These are phyloP conservation scores for Leccinum olivaceopallidum DNA, from an alignment of 768 basidiomycete genomes.

Conservation along the genomic window DNA sequence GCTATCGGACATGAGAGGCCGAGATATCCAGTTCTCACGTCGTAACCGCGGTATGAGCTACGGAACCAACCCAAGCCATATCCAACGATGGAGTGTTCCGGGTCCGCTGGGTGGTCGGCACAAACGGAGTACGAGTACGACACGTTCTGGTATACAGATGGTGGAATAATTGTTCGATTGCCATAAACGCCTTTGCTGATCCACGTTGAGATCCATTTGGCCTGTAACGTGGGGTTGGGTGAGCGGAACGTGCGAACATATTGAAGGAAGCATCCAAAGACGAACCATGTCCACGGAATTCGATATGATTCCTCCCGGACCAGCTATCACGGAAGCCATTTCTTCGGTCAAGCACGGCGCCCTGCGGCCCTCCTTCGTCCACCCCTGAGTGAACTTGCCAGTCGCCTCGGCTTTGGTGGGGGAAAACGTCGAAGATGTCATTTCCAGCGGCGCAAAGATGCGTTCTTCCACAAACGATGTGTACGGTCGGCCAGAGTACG, in stretches of 20 bases:
- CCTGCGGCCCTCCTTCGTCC: constrained; percentile 33
- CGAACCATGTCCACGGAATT: constrained; percentile 44
- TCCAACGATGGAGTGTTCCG: constrained; percentile 31
- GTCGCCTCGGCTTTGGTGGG: constrained; percentile 31
- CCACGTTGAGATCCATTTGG: constrained; percentile 39
- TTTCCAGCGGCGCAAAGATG: constrained; percentile 41
- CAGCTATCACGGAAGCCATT: constrained; percentile 29
- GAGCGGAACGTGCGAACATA: not conserved
- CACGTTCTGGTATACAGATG: constrained; percentile 27
- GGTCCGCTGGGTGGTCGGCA: constrained; percentile 5
- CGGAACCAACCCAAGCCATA: constrained; percentile 49
- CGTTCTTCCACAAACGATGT: constrained; percentile 42
- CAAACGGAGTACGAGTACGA: constrained; percentile 35
- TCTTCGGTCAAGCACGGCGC: constrained; percentile 37
- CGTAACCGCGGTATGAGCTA: constrained; percentile 39
- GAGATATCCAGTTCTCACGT: constrained; percentile 28
- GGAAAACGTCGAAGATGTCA: constrained; percentile 43
- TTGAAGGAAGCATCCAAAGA: not conserved
- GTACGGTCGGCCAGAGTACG: constrained; percentile 35
- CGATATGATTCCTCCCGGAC: constrained; percentile 46
- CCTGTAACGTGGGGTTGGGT: constrained; percentile 24
- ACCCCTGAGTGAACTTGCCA: constrained; percentile 37
- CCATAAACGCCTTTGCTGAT: constrained; percentile 36
- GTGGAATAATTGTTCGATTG: constrained; percentile 36
- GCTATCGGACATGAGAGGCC: not conserved